Percentiles rank a stretch among this genome's conserved stretches.
Evolutionary conservation across 208 protist genomes (phyloP).

Genomic region (Leishmania arabica): DNA sequence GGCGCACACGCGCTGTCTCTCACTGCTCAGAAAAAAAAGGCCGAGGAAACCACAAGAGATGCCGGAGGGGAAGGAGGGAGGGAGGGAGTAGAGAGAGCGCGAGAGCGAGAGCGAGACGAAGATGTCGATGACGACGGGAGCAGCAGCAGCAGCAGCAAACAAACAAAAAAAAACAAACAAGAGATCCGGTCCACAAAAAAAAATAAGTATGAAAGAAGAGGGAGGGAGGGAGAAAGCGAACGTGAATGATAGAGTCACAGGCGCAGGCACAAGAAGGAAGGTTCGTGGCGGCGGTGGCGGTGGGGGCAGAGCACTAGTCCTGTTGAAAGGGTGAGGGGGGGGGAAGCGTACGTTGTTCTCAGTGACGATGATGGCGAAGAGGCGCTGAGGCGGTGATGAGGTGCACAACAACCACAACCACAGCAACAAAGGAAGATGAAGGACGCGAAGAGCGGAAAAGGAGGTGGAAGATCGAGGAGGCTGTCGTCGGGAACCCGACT

Average conservation of each 20-base stretch:
- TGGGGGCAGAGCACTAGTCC: no score
- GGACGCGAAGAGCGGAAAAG: neutral
- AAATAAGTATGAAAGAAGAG: neutral
- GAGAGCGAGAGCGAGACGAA: neutral
- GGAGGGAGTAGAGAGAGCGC: neutral
- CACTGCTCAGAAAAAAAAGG: neutral
- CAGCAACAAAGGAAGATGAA: no score
- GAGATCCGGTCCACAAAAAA: no score
- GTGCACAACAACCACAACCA: no score
- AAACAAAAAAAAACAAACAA: neutral
- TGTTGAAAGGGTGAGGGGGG: no score
- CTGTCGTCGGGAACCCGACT: neutral
- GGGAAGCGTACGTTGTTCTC: no score
- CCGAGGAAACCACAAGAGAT: neutral
- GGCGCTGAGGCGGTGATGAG: no score
- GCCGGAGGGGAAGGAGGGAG: neutral
- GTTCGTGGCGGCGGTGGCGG: no score
- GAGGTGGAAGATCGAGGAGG: neutral
- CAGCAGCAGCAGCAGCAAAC: neutral
- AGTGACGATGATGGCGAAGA: no score
- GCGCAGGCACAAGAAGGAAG: neutral
- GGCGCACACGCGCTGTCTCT: no score
- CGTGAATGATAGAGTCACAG: neutral
- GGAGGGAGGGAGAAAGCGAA: neutral
- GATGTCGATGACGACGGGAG: neutral